These are phyloP conservation scores for Pyrenophora graminea DNA, from an alignment of 2,329 filamentous ascomycete species.

Conservation along the genomic window DNA sequence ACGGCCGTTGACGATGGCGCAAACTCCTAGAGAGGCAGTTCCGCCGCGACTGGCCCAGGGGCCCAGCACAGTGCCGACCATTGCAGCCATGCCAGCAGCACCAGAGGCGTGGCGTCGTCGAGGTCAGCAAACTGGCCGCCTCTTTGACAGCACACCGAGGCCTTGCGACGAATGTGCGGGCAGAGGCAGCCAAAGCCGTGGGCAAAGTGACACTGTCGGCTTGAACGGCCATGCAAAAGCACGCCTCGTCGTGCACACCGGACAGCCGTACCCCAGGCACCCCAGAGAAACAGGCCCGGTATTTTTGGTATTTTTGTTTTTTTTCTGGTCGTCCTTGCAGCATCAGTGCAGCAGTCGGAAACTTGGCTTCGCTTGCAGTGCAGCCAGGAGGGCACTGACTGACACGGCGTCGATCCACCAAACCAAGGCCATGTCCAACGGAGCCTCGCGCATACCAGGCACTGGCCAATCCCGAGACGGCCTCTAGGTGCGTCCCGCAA, in stretches of 20 bases:
- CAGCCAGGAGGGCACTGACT: constrained; percentile 15
- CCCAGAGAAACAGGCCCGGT: neutral
- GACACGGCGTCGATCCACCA: constrained; percentile 34
- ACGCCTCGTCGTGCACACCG: constrained; percentile 3
- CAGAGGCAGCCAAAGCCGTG: constrained; percentile 10
- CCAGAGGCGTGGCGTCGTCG: constrained; percentile 25
- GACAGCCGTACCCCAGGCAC: neutral
- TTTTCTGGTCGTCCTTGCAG: constrained; percentile 14
- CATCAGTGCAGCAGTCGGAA: constrained; percentile 25
- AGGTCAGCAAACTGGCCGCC: constrained; percentile 24
- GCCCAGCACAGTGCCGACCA: constrained; percentile 25
- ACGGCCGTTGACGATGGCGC: constrained; percentile 30
- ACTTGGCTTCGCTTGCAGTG: constrained; percentile 15
- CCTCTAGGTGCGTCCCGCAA: constrained; percentile 38
- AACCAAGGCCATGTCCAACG: constrained; percentile 18
- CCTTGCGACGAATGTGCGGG: constrained; percentile 18
- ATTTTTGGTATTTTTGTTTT: neutral
- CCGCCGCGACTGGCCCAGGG: constrained; percentile 31
- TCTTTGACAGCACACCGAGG: constrained; percentile 23
- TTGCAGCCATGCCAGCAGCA: constrained; percentile 13
- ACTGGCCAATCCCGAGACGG: constrained; percentile 36
- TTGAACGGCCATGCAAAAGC: constrained; percentile 13
- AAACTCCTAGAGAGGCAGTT: constrained; percentile 34
- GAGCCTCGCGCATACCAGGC: constrained; percentile 23
- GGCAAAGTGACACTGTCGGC: constrained; percentile 12